Evolutionary conservation across 140 eudicot species (phyloP), one percentile per base, ranked within the genome.

Genomic region (Senecio squalidus): DNA sequence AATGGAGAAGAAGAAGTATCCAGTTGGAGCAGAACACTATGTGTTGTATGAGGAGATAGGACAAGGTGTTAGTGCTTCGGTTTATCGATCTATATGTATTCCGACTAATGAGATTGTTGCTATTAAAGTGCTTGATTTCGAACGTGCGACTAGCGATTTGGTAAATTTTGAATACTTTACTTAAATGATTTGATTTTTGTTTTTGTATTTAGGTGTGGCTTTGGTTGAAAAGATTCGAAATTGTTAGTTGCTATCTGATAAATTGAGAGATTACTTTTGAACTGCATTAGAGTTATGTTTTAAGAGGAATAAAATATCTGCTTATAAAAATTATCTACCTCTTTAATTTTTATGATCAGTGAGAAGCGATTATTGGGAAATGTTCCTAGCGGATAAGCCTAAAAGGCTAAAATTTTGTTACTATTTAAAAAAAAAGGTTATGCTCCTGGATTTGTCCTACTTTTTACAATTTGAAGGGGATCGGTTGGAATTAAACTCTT

Each of bases 31-130:
- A 26, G 93, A 87, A 66, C 55, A 84, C 69, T 92, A 92, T 66
- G 75, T 51, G 15, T 54, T 92, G 76, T 87, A 81, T 51, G 98
- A 92, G 77, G 98, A 92, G 73, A 74, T 92, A 23, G 98, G 98
- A 44, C 85, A 77, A 51, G 98, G 98, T 18, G 95, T 79, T 16
- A 87, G 96, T 44, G 98, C 98, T 5, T 79, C 89, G 18, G 98
- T 92, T 68, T 80, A 71, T 60, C 96, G 98, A 30, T 95, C 98
- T 9, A 76, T 65, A 22, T 92, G 98, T 39, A 66, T 58, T 16
- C 89, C 89, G 2, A 59, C 24, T 61, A 30, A 30, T 3, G 36
- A 1, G 36, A 3, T 30, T 30, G 36, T 30, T 30, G 36, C 2
- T 6, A 30, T 30, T 30, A 30, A n/a, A 30, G 36, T 25, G 17